Evolutionary conservation across 441 rosid species (phyloP), one percentile per base, ranked within the genome.

Genomic region (Geranium incanum): DNA sequence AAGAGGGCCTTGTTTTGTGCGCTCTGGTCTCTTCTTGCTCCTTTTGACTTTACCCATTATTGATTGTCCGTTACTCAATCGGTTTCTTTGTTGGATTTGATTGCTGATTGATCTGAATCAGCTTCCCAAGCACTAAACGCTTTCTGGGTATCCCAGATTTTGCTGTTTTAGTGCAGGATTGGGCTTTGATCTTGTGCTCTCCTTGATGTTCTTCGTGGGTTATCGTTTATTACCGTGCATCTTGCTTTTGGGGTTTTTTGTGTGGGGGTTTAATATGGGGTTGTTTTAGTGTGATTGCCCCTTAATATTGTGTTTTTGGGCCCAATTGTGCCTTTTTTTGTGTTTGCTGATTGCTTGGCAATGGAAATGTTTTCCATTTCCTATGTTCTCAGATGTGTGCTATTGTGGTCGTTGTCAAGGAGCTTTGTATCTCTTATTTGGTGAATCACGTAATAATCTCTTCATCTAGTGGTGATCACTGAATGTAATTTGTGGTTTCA

Each of bases 1-100:
- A 59, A 19, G 33, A 71, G 38, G 19, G 21, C 38, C 43, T 50
- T 41, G 50, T 66, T 66, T 21, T 38, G 74, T 16, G 70, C 48
- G 36, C 59, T 74, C 15, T 71, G 71, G 55, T 71, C 43, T 73
- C 72, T 52, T 66, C 48, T 52, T 33, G 52, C 16, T 70, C 68
- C 11, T 64, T 39, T 43, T 63, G 28, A 37, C 69, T 15, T 71
- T 68, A 75, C 6, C 12, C 69, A 28, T 62, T 67, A 52, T 62
- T 45, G 36, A 63, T 65, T 65, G 6, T 65, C 12, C 16, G 68
- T 12, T 65, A 18, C 43, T 65, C 28, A 57, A 45, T 45, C 52
- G 52, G 52, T 45, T 45, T 45, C 52, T 45, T 3, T 3, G 52
- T 45, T 7, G 9, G 52, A 13, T 8, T 45, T 45, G 52, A 11